Conservation (phyloP, 2,329 filamentous ascomycete species). For the Trichoderma polysporum region DNA sequence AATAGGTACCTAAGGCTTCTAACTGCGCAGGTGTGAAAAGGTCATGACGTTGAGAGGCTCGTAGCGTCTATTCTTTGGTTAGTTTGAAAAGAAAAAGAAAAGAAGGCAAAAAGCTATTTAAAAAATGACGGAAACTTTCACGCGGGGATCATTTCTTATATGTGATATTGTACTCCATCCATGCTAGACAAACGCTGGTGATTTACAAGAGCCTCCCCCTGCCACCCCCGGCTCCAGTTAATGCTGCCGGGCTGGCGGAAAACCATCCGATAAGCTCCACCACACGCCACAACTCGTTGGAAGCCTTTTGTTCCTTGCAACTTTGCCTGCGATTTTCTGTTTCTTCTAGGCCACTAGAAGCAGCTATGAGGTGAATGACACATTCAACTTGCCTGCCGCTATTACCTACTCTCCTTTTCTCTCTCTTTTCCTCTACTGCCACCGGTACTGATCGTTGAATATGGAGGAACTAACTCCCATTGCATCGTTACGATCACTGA, state of each 20-base stretch:
- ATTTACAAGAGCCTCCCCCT: conserved; percentile 7
- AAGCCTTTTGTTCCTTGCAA: not conserved
- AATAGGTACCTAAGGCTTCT: not conserved
- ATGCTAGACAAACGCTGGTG: not conserved
- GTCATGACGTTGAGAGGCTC: not conserved
- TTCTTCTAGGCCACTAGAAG: not conserved
- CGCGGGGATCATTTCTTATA: conserved; percentile 8
- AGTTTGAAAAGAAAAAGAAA: not conserved
- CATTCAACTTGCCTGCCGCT: not conserved
- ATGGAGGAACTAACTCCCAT: conserved; percentile 33
- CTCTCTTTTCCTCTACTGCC: not conserved
- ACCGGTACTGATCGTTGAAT: not conserved
- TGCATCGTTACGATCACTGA: conserved; percentile 48
- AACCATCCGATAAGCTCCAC: conserved; percentile 19
- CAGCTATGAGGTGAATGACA: not conserved
- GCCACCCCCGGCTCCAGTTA: not conserved
- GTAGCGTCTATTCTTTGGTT: not conserved
- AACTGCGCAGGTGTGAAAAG: not conserved
- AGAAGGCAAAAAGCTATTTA: not conserved
- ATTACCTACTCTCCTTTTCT: not conserved
- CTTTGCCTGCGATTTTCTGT: not conserved
- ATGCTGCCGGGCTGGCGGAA: conserved; percentile 12
- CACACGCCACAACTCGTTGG: not conserved
- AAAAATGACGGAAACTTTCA: not conserved
- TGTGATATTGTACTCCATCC: not conserved